These are phyloP conservation scores for Penicillium sp. DNA, from an alignment of 2,329 filamentous ascomycete species.

Conservation along the genomic window DNA sequence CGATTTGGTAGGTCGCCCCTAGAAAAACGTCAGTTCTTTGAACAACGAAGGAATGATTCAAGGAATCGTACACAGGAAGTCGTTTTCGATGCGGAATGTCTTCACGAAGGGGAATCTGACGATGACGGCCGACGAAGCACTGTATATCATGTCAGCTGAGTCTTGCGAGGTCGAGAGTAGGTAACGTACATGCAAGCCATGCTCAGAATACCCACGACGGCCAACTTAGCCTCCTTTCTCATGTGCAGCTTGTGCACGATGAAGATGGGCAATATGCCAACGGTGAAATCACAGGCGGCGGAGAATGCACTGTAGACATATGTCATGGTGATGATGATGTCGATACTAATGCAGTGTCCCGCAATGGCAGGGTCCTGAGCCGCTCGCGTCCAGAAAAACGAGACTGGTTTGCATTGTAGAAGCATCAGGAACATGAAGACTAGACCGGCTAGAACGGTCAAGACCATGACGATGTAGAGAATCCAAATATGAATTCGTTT, in stretches of 20 bases:
- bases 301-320: slow-evolving; percentile 36
- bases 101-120: slow-evolving; percentile 45
- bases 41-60: background rate
- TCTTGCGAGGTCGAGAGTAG: slow-evolving; percentile 17
- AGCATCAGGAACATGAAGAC: slow-evolving; percentile 53
- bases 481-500: slow-evolving; percentile 46
- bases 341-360: slow-evolving; percentile 43
- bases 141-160: slow-evolving; percentile 9
- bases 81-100: slow-evolving; percentile 37
- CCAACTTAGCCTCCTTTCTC: slow-evolving; percentile 51
- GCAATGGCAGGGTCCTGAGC: slow-evolving; percentile 27
- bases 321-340: slow-evolving; percentile 34
- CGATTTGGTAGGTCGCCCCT: slow-evolving; percentile 46
- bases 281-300: slow-evolving; percentile 50
- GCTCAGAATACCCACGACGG: slow-evolving; percentile 53
- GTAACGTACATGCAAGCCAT: slow-evolving; percentile 53
- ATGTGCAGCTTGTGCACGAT: slow-evolving; percentile 58
- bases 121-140: slow-evolving; percentile 47
- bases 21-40: background rate
- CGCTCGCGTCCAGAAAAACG: slow-evolving; percentile 49
- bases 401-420: slow-evolving; percentile 54
- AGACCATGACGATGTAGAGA: slow-evolving; percentile 46
- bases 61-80: slow-evolving; percentile 32
- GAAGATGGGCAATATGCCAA: slow-evolving; percentile 53
- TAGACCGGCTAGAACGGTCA: slow-evolving; percentile 46